Base-by-base conservation (phyloP, 1,284 basidiomycete genomes). In the Naganishia sp. region DNA sequence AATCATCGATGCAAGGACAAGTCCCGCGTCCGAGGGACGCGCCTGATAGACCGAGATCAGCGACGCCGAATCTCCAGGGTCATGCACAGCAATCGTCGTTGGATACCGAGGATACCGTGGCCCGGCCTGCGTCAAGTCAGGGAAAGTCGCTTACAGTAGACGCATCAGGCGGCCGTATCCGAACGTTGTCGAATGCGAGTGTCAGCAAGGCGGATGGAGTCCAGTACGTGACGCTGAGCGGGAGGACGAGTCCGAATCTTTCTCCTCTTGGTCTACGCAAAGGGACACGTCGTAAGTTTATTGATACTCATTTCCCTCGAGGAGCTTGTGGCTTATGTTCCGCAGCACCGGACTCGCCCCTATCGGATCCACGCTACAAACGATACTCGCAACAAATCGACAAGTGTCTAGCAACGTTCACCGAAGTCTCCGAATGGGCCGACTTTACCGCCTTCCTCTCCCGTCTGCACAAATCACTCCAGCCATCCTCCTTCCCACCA, bases 371-470 rank as follows among this genome's bases (percentile, higher is more conserved):
- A n/a, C 94, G 94, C 78, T 99, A 89, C 83, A 93, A 92, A 83
- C 97, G 97, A 81, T 98, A 94, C 80, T 84, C 88, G 0, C 86
- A 88, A 63, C 88, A 92, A 72, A 90, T 99, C 61, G 96, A 99
- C 77, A 89, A 90, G 77, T 92, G 90, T 70, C 83, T 99, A 33
- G 90, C 88, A 70, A 89, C 91, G 1, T 99, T 99, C 74, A 94
- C 98, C 77, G 92, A 87, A 75, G 92, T 98, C 69, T 92, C 95
- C 69, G 96, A 99, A 82, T 99, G 96, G 96, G 95, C 96, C 67
- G 96, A 99, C 82, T 99, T 95, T 78, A 98, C 98, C 76, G 90
- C 95, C 50, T 99, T 99, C 80, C 82, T 99, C 75, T 94, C 94
- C 73, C 89, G 94, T 69, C 81, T 99, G 66, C 86, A 97, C 72